A percentile compares a stretch with the other conserved stretches of the same genome.
Conservation (phyloP, 1,284 basidiomycete species). For the Caloboletus firmus region DNA sequence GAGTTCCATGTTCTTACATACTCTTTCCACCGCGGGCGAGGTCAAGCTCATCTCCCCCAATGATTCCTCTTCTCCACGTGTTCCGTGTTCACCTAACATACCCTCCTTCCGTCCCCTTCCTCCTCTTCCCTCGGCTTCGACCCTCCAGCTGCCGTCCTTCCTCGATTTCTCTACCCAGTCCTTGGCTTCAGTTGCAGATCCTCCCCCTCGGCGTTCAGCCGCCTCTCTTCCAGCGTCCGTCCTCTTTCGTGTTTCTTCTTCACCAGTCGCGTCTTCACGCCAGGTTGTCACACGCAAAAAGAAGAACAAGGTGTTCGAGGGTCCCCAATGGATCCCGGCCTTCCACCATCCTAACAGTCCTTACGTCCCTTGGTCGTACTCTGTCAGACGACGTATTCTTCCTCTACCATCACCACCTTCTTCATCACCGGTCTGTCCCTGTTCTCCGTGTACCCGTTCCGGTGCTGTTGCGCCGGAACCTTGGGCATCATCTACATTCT, state of each 20-base stretch:
- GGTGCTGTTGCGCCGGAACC: slow-evolving; percentile 45
- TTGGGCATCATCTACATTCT: slow-evolving; percentile 26
- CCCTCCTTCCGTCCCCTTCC: slow-evolving; percentile 33
- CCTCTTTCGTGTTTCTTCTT: slow-evolving; percentile 18
- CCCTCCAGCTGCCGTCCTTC: slow-evolving; percentile 41
- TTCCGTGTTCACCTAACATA: slow-evolving; percentile 15
- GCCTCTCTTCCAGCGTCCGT: slow-evolving; percentile 15
- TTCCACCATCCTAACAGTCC: slow-evolving; percentile 50
- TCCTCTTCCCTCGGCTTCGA: slow-evolving; percentile 37
- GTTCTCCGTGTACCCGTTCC: slow-evolving; percentile 36
- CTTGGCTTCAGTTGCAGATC: slow-evolving; percentile 11
- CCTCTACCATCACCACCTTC: slow-evolving; percentile 32
- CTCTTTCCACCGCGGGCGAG: slow-evolving; percentile 20
- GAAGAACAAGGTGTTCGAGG: slow-evolving; percentile 28
- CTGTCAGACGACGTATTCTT: slow-evolving; percentile 40
- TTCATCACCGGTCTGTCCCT: slow-evolving; percentile 27
- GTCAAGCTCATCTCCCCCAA: slow-evolving; percentile 1
- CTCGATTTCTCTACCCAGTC: slow-evolving; percentile 33
- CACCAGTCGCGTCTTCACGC: slow-evolving; percentile 17
- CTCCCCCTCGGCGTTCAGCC: slow-evolving; percentile 3
- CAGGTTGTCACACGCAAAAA: slow-evolving; percentile 14
- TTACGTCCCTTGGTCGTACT: slow-evolving; percentile 46
- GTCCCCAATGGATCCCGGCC: slow-evolving; percentile 38
- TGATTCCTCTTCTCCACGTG: slow-evolving; percentile 6
- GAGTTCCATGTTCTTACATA: slow-evolving; percentile 20